Percentiles rank a stretch among this genome's conserved stretches.
Conservation (phyloP, 1,284 basidiomycete genomes). For the Cystobasidium sp. region DNA sequence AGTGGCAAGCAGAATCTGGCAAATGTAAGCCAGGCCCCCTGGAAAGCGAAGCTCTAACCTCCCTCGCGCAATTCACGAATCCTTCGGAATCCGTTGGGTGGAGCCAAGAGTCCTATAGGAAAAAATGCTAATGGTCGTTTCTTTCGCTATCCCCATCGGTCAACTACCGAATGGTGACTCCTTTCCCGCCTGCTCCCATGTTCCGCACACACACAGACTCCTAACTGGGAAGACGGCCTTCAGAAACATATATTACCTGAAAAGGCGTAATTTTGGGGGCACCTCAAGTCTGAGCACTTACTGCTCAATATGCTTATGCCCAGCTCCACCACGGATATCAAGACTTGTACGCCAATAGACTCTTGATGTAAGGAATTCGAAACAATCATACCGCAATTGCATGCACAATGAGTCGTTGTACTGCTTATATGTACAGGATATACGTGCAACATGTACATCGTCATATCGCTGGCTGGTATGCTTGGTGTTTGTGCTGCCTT, state of each 20-base stretch:
- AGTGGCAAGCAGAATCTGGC: conserved; percentile 38
- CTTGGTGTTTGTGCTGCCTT: no score
- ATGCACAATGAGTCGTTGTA: no score
- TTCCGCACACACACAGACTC: not conserved
- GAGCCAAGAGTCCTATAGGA: not conserved
- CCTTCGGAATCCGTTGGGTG: not conserved
- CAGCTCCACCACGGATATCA: no score
- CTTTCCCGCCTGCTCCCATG: not conserved
- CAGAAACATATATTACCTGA: conserved; percentile 7
- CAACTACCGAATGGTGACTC: not conserved
- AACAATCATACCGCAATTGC: no score
- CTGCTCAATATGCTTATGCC: no score
- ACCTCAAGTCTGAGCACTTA: not conserved
- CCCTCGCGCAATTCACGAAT: not conserved
- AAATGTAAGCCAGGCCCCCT: conserved; percentile 31
- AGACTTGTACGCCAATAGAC: no score
- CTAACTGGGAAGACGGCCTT: conserved; percentile 17
- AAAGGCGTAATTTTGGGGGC: conserved; percentile 2
- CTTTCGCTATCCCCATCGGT: not conserved
- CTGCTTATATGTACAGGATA: no score
- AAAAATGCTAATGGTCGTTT: not conserved
- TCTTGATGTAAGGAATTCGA: no score
- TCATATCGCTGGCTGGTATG: no score
- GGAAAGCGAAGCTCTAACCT: not conserved
- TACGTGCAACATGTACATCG: no score